phyloP scores from a whole-genome alignment of 805 yeast genomes.

The Debaryomyces hansenii region DNA sequence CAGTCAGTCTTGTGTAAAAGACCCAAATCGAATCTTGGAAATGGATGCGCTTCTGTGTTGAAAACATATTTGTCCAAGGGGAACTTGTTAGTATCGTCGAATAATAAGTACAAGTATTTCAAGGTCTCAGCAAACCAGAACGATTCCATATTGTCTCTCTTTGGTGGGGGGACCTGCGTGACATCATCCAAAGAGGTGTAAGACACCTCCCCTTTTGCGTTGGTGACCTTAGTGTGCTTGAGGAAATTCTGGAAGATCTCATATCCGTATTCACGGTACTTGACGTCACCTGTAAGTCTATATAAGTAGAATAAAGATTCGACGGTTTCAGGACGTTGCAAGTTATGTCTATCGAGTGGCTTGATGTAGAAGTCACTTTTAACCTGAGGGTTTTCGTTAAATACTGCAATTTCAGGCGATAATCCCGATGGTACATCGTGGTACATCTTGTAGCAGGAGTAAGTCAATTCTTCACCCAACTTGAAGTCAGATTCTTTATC shows the following conservation, averaged over 20 bases:
- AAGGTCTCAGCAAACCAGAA: conserved; percentile 94
- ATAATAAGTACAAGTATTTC: conserved; percentile 77
- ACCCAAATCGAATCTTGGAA: conserved; percentile 66
- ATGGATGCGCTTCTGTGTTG: conserved; percentile 93
- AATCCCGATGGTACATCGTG: conserved; percentile 71
- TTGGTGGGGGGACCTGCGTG: conserved; percentile 51
- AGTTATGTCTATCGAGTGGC: conserved; percentile 73
- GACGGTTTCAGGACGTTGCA: conserved; percentile 93
- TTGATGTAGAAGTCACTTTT: conserved; percentile 65
- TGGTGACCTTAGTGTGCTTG: conserved; percentile 51
- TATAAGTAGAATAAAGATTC: conserved; percentile 82
- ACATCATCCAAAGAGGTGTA: conserved; percentile 72
- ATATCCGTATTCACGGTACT: conserved; percentile 88
- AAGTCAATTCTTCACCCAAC: conserved; percentile 71
- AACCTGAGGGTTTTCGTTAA: conserved; percentile 54
- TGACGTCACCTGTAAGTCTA: conserved; percentile 75
- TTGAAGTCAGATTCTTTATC: conserved; percentile 61
- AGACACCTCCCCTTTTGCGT: conserved; percentile 41
- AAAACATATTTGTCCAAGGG: conserved; percentile 73
- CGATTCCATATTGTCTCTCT: conserved; percentile 78
- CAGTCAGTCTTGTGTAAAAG: conserved; percentile 62
- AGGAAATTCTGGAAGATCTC: conserved; percentile 75
- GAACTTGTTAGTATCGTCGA: conserved; percentile 63
- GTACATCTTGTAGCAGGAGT: conserved; percentile 85
- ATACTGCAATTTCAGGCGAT: conserved; percentile 85